These are phyloP conservation scores for Lentinula raphanica DNA, from an alignment of 768 basidiomycete species.

Conservation along the genomic window DNA sequence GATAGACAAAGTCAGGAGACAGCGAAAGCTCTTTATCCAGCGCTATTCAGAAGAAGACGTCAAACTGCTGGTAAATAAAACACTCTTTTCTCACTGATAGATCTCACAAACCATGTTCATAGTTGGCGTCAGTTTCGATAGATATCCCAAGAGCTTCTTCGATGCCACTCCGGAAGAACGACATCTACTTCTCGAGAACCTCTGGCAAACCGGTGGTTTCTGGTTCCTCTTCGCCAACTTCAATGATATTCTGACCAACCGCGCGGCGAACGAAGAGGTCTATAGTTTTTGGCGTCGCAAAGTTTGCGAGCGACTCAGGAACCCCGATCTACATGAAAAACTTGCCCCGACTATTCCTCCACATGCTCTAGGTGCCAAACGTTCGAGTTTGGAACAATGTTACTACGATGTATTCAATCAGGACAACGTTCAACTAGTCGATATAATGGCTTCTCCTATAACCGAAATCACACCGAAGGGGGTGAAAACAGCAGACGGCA, in stretches of 20 bases:
- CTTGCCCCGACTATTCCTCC: conserved; percentile 18
- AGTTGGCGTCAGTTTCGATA: conserved; percentile 15
- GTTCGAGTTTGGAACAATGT: conserved; percentile 16
- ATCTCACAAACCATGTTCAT: neutral
- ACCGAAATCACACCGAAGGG: conserved; percentile 18
- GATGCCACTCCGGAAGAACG: conserved; percentile 18
- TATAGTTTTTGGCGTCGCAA: conserved; percentile 23
- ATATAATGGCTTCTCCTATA: conserved; percentile 17
- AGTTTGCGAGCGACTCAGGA: conserved; percentile 15
- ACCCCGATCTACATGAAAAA: conserved; percentile 18
- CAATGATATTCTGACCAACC: conserved; percentile 13
- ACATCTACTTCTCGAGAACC: conserved; percentile 16
- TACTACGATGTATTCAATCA: conserved; percentile 22
- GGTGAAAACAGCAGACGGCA: conserved; percentile 16
- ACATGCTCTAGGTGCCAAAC: conserved; percentile 22
- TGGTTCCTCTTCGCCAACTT: conserved; percentile 15
- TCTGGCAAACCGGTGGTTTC: conserved; percentile 20
- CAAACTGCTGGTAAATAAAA: conserved; percentile 14
- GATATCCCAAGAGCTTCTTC: conserved; percentile 9
- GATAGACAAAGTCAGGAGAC: conserved; percentile 11
- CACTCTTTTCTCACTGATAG: neutral
- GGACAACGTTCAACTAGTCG: conserved; percentile 19
- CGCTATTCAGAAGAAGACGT: conserved; percentile 14
- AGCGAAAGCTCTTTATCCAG: conserved; percentile 16
- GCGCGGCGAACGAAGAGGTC: conserved; percentile 17